Evolutionary conservation across 371 early-diverging fungal species (phyloP).

Genomic region (Mortierella sp.): DNA sequence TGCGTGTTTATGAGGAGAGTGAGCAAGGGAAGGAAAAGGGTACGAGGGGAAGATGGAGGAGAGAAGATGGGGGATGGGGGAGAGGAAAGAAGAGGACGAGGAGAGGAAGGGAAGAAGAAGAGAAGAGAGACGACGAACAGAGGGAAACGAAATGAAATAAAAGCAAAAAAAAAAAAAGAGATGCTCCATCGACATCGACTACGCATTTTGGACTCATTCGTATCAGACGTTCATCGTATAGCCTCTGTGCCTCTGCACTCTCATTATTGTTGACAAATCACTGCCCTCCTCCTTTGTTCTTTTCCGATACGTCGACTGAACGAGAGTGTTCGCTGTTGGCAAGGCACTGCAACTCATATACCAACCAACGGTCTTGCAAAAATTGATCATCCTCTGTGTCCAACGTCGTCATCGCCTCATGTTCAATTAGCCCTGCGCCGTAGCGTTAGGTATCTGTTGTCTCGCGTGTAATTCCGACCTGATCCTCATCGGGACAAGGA

Average conservation of each 20-base stretch:
- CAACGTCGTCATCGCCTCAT: neutral
- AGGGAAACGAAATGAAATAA: neutral
- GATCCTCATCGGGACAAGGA: neutral
- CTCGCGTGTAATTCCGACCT: slow-evolving; percentile 10
- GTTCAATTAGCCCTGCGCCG: neutral
- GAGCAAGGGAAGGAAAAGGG: neutral
- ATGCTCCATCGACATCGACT: slow-evolving; percentile 1
- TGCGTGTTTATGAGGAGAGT: neutral
- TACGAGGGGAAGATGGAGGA: neutral
- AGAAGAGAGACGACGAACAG: neutral
- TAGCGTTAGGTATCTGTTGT: neutral
- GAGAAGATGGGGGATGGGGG: neutral
- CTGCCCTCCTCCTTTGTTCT: neutral
- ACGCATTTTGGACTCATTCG: neutral
- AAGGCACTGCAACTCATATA: neutral
- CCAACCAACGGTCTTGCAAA: neutral
- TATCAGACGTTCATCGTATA: neutral
- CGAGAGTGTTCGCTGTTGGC: too few relatives aligned
- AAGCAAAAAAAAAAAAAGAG: too few relatives aligned
- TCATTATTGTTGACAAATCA: neutral
- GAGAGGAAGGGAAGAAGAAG: neutral
- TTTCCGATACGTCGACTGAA: neutral
- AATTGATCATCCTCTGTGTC: neutral
- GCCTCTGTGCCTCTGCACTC: neutral
- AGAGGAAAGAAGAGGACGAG: neutral